Evolutionary conservation across 1,284 basidiomycete species (phyloP).

Genomic region (Pseudozyma sp.): DNA sequence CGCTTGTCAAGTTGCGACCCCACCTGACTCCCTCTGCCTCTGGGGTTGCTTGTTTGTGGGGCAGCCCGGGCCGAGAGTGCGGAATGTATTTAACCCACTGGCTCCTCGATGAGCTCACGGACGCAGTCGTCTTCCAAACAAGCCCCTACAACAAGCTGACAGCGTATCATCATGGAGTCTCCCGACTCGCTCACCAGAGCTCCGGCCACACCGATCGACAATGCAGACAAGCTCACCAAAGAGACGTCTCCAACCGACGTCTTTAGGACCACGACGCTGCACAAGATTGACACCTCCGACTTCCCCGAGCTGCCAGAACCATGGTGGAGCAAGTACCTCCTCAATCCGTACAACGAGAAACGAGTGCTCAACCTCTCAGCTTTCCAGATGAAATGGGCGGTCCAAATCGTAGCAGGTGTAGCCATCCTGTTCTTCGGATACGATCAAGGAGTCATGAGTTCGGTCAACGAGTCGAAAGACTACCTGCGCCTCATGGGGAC

Average conservation of each 20-base stretch:
- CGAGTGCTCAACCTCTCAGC: conserved; percentile 23
- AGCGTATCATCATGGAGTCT: conserved; percentile 14
- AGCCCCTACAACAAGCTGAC: too few relatives aligned
- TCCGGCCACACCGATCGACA: conserved; percentile 13
- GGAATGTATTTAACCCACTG: too few relatives aligned
- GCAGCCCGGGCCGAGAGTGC: too few relatives aligned
- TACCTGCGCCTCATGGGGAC: conserved; percentile 35
- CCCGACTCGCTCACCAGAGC: conserved; percentile 19
- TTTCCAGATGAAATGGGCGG: conserved; percentile 41
- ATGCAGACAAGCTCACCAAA: conserved; percentile 16
- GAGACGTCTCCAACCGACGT: conserved; percentile 3
- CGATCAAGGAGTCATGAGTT: conserved; percentile 35
- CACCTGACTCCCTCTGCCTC: too few relatives aligned
- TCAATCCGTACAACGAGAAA: conserved; percentile 28
- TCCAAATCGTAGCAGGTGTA: conserved; percentile 30
- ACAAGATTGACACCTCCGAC: conserved; percentile 10
- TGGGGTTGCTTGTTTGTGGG: too few relatives aligned
- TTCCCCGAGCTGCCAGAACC: conserved; percentile 28
- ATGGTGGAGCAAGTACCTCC: conserved; percentile 29
- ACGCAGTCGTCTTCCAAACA: too few relatives aligned
- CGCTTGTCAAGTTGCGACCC: too few relatives aligned
- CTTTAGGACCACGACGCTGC: conserved; percentile 13
- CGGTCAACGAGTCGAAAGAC: conserved; percentile 34
- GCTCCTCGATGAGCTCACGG: too few relatives aligned
- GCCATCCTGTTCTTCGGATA: conserved; percentile 38